These are phyloP conservation scores for Tirmania nivea DNA, from an alignment of 495 filamentous ascomycete species.

Conservation along the genomic window DNA sequence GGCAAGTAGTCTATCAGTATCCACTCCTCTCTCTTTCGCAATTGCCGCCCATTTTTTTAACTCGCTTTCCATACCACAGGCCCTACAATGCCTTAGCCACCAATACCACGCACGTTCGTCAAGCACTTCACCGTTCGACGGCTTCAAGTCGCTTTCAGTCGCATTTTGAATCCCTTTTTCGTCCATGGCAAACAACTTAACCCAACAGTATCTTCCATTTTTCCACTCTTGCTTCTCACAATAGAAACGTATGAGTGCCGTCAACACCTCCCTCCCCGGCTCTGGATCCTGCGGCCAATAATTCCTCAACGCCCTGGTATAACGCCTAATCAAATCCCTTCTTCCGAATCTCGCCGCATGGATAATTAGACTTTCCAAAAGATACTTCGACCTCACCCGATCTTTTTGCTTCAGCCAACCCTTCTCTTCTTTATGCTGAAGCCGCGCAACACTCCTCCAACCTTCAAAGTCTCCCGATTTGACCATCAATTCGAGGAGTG, in stretches of 20 bases:
- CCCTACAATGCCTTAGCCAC: neutral
- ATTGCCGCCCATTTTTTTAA: neutral
- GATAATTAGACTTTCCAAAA: neutral
- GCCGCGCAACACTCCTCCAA: neutral
- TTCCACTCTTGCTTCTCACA: neutral
- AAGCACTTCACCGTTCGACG: neutral
- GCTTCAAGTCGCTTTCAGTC: neutral
- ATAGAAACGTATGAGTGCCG: neutral
- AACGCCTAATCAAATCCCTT: neutral
- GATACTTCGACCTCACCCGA: neutral
- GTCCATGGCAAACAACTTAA: neutral
- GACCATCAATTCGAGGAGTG: slow-evolving; percentile 13
- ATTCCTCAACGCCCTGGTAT: neutral
- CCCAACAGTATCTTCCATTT: neutral
- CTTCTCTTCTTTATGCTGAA: neutral
- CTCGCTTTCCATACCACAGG: neutral
- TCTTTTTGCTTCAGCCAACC: neutral
- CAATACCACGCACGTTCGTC: neutral
- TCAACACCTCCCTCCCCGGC: neutral
- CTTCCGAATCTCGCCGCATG: neutral
- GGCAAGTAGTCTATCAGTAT: neutral
- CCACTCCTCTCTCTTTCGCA: neutral
- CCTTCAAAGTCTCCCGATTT: slow-evolving; percentile 10
- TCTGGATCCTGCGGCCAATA: neutral
- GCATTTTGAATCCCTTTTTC: neutral